Evolutionary conservation across 2,329 filamentous ascomycete species (phyloP).

Genomic region (Aspergillus novoparasiticus): DNA sequence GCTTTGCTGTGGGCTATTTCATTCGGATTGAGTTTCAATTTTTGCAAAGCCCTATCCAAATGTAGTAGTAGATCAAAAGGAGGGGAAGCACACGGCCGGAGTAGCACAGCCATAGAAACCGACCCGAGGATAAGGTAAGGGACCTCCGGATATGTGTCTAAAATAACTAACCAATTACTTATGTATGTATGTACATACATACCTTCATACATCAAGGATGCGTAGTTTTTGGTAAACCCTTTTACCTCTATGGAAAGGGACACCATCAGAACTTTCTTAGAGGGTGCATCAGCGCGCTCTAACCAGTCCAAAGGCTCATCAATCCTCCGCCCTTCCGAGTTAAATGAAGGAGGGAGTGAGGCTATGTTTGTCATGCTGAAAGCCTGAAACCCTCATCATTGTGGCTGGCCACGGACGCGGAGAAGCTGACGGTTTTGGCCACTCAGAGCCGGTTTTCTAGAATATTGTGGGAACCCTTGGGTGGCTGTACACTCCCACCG

Average conservation of each 20-base stretch:
- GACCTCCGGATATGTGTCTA: not conserved
- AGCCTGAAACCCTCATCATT: constrained; percentile 12
- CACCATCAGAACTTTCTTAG: not conserved
- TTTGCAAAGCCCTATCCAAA: not conserved
- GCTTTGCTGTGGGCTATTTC: not conserved
- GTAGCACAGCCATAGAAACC: not conserved
- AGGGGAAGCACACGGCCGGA: not conserved
- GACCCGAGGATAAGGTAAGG: not conserved
- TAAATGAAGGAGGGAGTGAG: constrained; percentile 13
- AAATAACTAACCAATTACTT: not conserved
- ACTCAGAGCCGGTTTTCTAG: constrained; percentile 4
- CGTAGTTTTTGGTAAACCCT: not conserved
- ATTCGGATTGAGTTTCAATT: not conserved
- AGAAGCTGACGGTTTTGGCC: constrained; percentile 2
- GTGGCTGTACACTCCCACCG: constrained; percentile 12
- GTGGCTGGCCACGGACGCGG: constrained; percentile 10
- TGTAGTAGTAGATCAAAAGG: not conserved
- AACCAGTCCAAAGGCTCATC: not conserved
- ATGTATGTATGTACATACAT: not conserved
- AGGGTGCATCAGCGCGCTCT: not conserved
- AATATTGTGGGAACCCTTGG: constrained; percentile 7
- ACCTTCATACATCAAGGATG: not conserved
- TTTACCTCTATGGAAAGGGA: not conserved
- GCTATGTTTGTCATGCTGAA: constrained; percentile 13
- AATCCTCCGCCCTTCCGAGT: not conserved